Evolutionary conservation across 257 asterid genomes (phyloP), one percentile per base, ranked within the genome.

Genomic region (Ehretia macrophylla): DNA sequence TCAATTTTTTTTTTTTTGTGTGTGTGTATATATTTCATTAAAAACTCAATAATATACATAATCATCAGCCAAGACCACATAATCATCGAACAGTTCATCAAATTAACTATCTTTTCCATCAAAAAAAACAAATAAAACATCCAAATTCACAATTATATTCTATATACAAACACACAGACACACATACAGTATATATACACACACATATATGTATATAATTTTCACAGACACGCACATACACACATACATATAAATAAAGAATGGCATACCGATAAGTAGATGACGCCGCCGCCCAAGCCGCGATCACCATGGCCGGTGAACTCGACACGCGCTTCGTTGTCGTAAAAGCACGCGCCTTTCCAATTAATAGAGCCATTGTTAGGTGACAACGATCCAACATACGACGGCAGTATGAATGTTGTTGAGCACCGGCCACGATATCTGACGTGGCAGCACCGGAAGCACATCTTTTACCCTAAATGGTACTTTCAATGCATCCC

Each of bases 401-500:
- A 93, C 56, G 85, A 83, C 52, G 99, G 99, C 77, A 93, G 59
- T 89, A 75, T 93, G 96, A 51, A 93, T 18, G 51, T 69, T 86
- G 65, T 86, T 89, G 61, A 93, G 72, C 17, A 89, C 87, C 8
- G 99, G 97, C 99, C 97, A 93, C 32, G 99, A 86, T 16, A 92
- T 74, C 85, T 86, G 79, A 51, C 72, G 90, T 13, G 99, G 97
- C 68, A 93, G 70, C 72, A 85, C 88, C 50, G 97, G 97, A 14
- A 93, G 90, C 59, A 93, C 89, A 75, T 93, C 99, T 11, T 82
- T 78, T 46, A 83, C 85, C 67, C 85, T 69, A 63, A 93, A 90
- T 8, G 99, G 99, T 48, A 93, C 72, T 59, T 86, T 86, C 23
- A 89, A 19, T 14, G 95, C 94, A 48, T 75, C 77, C 81, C 87